phyloP scores from a whole-genome alignment of 1,284 basidiomycete species.

The Malassezia caprae region DNA sequence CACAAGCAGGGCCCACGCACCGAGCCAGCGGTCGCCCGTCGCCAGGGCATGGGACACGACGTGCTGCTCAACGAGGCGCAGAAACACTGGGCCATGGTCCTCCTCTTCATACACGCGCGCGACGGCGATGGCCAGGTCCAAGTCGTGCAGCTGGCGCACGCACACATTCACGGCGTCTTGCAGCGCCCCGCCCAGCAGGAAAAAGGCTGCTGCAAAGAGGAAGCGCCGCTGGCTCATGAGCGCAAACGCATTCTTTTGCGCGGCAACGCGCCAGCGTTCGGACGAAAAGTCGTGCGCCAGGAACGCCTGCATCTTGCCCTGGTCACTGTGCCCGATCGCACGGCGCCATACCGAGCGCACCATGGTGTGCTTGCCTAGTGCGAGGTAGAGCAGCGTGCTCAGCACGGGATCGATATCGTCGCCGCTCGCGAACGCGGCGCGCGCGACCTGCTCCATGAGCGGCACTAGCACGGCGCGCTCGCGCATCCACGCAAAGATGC shows the following conservation, averaged over 20 bases:
- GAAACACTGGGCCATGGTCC: conserved; percentile 68
- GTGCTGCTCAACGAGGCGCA: conserved; percentile 60
- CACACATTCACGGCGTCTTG: conserved; percentile 89
- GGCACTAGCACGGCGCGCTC: conserved; percentile 2
- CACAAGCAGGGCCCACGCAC: conserved; percentile 92
- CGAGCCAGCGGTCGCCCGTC: conserved; percentile 83
- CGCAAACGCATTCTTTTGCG: conserved; percentile 91
- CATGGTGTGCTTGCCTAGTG: conserved; percentile 78
- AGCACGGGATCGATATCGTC: conserved; percentile 64
- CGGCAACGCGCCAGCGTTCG: conserved; percentile 79
- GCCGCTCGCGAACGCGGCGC: conserved; percentile 73
- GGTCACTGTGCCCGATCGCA: conserved; percentile 85
- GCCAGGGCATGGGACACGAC: conserved; percentile 75
- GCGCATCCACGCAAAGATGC: conserved; percentile 9
- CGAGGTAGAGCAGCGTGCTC: conserved; percentile 88
- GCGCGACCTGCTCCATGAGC: conserved; percentile 65
- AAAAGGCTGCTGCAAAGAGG: conserved; percentile 80
- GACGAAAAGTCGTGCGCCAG: conserved; percentile 78
- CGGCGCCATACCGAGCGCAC: conserved; percentile 93
- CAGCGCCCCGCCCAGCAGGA: conserved; percentile 75
- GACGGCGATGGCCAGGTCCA: conserved; percentile 77
- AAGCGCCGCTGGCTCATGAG: conserved; percentile 57
- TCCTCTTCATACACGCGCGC: conserved; percentile 67
- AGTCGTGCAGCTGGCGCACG: conserved; percentile 73
- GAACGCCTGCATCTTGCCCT: conserved; percentile 80